Conservation (phyloP, 306 rosid species). For the Gleditsia sinensis region DNA sequence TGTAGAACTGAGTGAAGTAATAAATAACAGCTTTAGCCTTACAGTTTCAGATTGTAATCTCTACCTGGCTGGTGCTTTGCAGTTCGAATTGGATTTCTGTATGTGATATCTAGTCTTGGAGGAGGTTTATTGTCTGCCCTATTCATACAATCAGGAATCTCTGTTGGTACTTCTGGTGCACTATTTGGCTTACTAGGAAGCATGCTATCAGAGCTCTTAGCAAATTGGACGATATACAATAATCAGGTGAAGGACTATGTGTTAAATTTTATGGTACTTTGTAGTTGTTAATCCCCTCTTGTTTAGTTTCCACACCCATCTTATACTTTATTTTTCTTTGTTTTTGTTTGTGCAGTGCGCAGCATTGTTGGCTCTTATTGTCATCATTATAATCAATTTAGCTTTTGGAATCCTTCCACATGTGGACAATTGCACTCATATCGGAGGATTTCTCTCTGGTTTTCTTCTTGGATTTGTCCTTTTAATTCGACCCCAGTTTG, state of each 20-base stretch:
- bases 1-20: background rate
- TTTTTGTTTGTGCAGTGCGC: constrained; percentile 54
- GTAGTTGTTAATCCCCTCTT: constrained; percentile 15
- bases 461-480: constrained; percentile 83
- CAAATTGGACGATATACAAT: constrained; percentile 85
- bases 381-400: constrained; percentile 65
- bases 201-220: constrained; percentile 84
- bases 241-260: constrained; percentile 62
- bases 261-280: constrained; percentile 4
- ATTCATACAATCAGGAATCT: constrained; percentile 62
- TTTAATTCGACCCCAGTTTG: constrained; percentile 76
- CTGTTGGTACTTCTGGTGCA: constrained; percentile 96
- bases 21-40: background rate
- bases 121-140: constrained; percentile 80
- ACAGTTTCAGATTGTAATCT: constrained; percentile 26
- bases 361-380: constrained; percentile 63
- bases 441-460: constrained; percentile 85
- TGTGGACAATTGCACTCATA: constrained; percentile 85
- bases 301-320: background rate
- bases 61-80: constrained; percentile 11
- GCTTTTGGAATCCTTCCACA: constrained; percentile 91
- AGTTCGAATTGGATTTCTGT: constrained; percentile 73
- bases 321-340: constrained; percentile 28
- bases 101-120: constrained; percentile 77
- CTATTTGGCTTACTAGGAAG: constrained; percentile 86